A percentile compares a stretch with the other conserved stretches of the same genome.
These are phyloP conservation scores for Colletotrichum plurivorum DNA, from an alignment of 2,329 filamentous ascomycete species.

Conservation along the genomic window DNA sequence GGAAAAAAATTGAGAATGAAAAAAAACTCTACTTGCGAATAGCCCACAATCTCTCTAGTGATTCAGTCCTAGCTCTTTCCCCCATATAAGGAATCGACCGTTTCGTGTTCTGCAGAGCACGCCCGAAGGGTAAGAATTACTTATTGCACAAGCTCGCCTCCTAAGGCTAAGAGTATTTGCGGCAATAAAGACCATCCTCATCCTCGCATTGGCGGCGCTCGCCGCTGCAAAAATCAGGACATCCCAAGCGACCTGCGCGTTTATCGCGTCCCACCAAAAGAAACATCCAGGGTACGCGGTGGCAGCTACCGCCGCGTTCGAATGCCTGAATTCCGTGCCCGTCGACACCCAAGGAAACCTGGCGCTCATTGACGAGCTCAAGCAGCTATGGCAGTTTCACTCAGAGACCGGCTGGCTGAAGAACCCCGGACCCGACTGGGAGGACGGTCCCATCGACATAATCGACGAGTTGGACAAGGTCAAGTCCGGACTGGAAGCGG, in stretches of 20 bases:
- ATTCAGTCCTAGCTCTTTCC: too few species aligned
- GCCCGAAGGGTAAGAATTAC: too few species aligned
- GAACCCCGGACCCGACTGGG: constrained; percentile 12
- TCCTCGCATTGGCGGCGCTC: constrained; percentile 6
- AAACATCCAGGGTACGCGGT: too few species aligned
- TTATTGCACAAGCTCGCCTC: too few species aligned
- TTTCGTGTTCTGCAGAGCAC: too few species aligned
- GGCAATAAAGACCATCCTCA: background rate
- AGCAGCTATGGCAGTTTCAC: constrained; percentile 9
- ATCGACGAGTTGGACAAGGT: constrained; percentile 8
- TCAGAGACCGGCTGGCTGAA: constrained; percentile 8
- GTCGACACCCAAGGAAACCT: constrained; percentile 2
- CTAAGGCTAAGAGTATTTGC: background rate
- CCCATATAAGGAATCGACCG: too few species aligned
- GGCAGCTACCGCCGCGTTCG: background rate
- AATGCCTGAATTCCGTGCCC: constrained; percentile 2
- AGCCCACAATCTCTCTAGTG: too few species aligned
- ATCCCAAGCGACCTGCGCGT: background rate
- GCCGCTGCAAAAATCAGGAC: constrained; percentile 4
- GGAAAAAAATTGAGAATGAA: too few species aligned
- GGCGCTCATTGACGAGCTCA: constrained; percentile 1
- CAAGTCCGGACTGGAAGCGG: constrained; percentile 3
- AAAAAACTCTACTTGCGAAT: too few species aligned
- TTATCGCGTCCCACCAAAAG: background rate
- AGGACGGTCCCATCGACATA: constrained; percentile 10